These are phyloP conservation scores for Melampsora americana DNA, from an alignment of 1,284 basidiomycete genomes.

Conservation along the genomic window DNA sequence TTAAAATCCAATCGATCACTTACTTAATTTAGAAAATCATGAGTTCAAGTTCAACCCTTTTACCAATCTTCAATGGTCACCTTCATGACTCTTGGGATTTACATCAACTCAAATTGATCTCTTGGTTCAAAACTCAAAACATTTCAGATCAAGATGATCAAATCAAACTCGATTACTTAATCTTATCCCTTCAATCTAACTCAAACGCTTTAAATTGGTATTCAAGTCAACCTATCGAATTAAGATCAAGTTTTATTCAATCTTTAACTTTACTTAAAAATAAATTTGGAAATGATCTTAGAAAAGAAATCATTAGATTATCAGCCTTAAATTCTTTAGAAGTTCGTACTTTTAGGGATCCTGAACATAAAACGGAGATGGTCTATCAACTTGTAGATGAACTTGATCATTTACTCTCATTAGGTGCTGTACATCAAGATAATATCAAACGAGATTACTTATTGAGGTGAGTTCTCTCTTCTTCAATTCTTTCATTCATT, in stretches of 20 bases:
- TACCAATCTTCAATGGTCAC: constrained; percentile 24
- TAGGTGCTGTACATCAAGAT: constrained; percentile 28
- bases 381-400: constrained; percentile 32
- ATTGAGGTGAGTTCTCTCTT: constrained; percentile 6
- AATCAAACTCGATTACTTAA: constrained; percentile 18
- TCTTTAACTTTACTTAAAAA: constrained; percentile 15
- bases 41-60: neutral
- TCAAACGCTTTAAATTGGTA: constrained; percentile 31
- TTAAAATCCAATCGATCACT: too few species aligned
- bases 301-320: constrained; percentile 34
- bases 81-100: constrained; percentile 32
- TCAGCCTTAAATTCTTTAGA: constrained; percentile 32
- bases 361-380: constrained; percentile 37
- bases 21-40: too few species aligned
- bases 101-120: constrained; percentile 28
- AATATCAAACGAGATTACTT: constrained; percentile 23
- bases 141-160: constrained; percentile 25
- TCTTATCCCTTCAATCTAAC: constrained; percentile 30
- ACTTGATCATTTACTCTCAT: constrained; percentile 26
- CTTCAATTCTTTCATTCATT: neutral
- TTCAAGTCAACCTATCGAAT: constrained; percentile 16
- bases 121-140: constrained; percentile 25
- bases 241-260: constrained; percentile 15
- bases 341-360: constrained; percentile 37
- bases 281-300: constrained; percentile 28